Conservation (phyloP, 148 eudicot species). For the Cornus florida region DNA sequence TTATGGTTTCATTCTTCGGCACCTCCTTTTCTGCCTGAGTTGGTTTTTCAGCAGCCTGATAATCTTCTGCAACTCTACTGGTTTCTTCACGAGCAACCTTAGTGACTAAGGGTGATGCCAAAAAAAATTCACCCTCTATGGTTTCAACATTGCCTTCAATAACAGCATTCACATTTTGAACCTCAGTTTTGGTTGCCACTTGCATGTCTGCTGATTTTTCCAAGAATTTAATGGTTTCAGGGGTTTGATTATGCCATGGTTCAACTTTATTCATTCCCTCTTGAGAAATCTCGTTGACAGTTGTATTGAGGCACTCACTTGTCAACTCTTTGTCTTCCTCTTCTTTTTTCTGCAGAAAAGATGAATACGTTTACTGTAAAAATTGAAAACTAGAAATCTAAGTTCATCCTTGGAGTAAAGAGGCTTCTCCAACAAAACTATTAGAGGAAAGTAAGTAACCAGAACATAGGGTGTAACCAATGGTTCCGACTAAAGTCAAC, state of each 20-base stretch:
- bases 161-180: constrained; percentile 1
- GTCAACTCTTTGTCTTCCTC: constrained; percentile 14
- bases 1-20: not conserved
- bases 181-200: not conserved
- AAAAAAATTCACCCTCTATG: constrained; percentile 33
- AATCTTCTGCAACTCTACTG: constrained; percentile 2
- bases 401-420: not conserved
- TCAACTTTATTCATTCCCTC: constrained; percentile 18
- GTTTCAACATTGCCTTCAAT: constrained; percentile 21
- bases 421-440: constrained; percentile 5
- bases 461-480: not conserved
- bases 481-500: not conserved
- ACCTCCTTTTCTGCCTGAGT: not conserved
- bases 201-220: constrained; percentile 15
- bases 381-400: not conserved
- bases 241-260: constrained; percentile 14
- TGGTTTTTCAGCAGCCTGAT: not conserved
- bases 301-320: constrained; percentile 9
- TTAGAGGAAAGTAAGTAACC: not conserved
- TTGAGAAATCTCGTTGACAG: not conserved
- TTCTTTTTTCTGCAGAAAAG: constrained; percentile 26
- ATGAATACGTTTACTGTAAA: not conserved
- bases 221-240: constrained; percentile 9
- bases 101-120: constrained; percentile 30
- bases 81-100: constrained; percentile 13